Conservation (phyloP, 371 early-diverging fungal species). For the Nosema granulosis region DNA sequence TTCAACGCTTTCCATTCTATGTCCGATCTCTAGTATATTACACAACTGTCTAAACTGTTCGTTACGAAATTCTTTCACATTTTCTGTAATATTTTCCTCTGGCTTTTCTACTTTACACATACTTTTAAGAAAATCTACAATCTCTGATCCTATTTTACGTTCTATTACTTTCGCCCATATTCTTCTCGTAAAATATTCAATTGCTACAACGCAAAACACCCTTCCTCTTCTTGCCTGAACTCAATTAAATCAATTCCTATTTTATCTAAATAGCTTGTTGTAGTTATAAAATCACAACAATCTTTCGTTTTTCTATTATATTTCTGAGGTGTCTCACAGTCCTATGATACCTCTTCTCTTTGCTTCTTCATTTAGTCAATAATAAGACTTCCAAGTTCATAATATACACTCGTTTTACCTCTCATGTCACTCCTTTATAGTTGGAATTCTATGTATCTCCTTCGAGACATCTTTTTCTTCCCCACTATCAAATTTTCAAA, state of each 20-base stretch:
- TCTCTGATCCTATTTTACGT: neutral
- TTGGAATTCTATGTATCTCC: constrained; percentile 1
- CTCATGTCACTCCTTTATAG: constrained; percentile 11
- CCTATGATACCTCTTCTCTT: constrained; percentile 7
- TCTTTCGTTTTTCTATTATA: constrained; percentile 17
- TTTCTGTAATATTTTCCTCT: constrained; percentile 44
- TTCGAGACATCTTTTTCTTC: neutral
- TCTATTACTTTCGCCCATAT: constrained; percentile 9
- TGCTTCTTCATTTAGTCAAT: constrained; percentile 26
- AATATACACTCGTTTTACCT: constrained; percentile 9
- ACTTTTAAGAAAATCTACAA: neutral
- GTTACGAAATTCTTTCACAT: constrained; percentile 30
- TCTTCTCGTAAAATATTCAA: constrained; percentile 34
- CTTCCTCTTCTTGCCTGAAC: constrained; percentile 12
- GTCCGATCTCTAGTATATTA: neutral
- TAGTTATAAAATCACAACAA: neutral
- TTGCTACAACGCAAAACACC: neutral
- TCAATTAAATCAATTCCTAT: neutral
- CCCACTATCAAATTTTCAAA: neutral
- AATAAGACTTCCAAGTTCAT: constrained; percentile 16
- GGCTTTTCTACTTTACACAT: neutral
- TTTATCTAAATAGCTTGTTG: constrained; percentile 11
- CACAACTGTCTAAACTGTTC: neutral
- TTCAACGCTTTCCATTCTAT: neutral
- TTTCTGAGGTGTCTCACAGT: constrained; percentile 28